Conservation (phyloP, 495 filamentous ascomycete genomes). For the Penicillium alfredii region DNA sequence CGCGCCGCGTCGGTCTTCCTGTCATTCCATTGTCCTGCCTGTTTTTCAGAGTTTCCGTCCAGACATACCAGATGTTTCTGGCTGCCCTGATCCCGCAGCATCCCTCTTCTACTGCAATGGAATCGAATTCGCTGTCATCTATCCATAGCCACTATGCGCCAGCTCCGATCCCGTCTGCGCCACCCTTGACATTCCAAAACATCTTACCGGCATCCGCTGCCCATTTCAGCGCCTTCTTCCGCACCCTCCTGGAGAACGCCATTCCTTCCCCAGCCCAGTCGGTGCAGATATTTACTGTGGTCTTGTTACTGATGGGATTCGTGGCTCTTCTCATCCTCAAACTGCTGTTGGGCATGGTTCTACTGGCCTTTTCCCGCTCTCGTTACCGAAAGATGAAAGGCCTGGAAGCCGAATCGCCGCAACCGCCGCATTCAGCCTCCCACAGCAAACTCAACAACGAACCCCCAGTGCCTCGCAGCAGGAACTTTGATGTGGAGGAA, state of each 20-base stretch:
- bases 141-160: slow-evolving; percentile 48
- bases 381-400: slow-evolving; percentile 77
- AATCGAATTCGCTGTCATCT: slow-evolving; percentile 57
- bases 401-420: slow-evolving; percentile 48
- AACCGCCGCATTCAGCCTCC: slow-evolving; percentile 2
- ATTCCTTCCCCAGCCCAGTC: slow-evolving; percentile 43
- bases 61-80: slow-evolving; percentile 98
- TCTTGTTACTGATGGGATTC: slow-evolving; percentile 72
- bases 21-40: slow-evolving; percentile 90
- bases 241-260: slow-evolving; percentile 36
- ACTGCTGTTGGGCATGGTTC: slow-evolving; percentile 73
- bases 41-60: slow-evolving; percentile 88
- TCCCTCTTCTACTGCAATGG: slow-evolving; percentile 62
- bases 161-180: slow-evolving; percentile 22
- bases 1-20: slow-evolving; percentile 82
- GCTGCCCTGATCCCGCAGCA: slow-evolving; percentile 74
- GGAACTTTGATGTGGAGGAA: slow-evolving; percentile 60
- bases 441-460: slow-evolving; percentile 6
- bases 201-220: slow-evolving; percentile 32
- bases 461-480: slow-evolving; percentile 10
- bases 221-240: slow-evolving; percentile 33
- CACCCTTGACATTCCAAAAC: slow-evolving; percentile 34
- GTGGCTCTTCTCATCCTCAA: slow-evolving; percentile 73
- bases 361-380: slow-evolving; percentile 66
- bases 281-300: slow-evolving; percentile 54